Conservation (phyloP, 352 stramenopile genomes). For the Thraustochytrium sp. region DNA sequence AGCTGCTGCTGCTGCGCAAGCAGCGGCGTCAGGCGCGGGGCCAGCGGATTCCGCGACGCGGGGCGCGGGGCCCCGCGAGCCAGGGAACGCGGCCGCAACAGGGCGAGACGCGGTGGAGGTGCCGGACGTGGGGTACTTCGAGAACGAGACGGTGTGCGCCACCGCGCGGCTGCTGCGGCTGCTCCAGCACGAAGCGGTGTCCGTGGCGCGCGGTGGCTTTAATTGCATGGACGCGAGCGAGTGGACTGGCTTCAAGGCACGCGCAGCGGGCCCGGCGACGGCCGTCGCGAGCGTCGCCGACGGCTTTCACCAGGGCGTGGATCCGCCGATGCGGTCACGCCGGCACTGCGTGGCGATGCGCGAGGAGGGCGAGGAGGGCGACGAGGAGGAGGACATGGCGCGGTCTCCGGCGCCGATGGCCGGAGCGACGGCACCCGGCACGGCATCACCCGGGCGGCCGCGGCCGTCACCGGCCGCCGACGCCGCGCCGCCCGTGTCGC, state of each 20-base stretch:
- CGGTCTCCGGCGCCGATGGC: neutral
- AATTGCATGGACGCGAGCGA: neutral
- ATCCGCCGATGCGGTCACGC: neutral
- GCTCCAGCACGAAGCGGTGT: slow-evolving; percentile 8
- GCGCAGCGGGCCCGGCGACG: neutral
- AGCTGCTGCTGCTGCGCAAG: neutral
- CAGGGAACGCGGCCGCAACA: neutral
- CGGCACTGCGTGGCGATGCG: neutral
- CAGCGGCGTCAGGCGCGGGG: neutral
- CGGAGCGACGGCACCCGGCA: neutral
- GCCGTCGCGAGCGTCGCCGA: neutral
- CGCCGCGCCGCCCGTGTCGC: neutral
- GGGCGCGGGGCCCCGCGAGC: neutral
- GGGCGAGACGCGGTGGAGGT: neutral
- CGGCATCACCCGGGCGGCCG: neutral
- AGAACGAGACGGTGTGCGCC: neutral
- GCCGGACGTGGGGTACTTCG: neutral
- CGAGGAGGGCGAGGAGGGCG: neutral
- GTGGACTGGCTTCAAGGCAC: neutral
- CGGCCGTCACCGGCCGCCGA: neutral
- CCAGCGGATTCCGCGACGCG: neutral
- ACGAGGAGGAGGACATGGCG: neutral
- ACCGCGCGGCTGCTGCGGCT: neutral
- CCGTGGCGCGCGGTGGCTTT: slow-evolving; percentile 17
- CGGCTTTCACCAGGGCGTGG: neutral